These are phyloP conservation scores for Echeveria elegans DNA, from an alignment of 164 flowering plant species.

Conservation along the genomic window DNA sequence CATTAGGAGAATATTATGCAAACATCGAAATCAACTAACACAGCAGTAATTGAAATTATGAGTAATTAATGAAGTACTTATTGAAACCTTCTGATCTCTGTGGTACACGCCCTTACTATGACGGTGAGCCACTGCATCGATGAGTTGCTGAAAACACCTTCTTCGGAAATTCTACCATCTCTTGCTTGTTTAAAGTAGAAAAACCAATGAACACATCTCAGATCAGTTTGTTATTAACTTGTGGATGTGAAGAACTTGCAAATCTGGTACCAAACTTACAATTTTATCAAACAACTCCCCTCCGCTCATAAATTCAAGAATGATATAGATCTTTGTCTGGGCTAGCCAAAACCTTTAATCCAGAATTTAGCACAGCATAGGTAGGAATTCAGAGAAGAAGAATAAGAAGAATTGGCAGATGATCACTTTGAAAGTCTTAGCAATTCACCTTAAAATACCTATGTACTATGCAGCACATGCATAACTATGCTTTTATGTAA, in stretches of 20 bases:
- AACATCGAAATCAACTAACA: neutral
- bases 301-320: conserved; percentile 79
- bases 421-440: too few species aligned
- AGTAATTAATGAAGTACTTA: neutral
- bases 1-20: conserved; percentile 4
- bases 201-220: neutral
- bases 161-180: conserved; percentile 61
- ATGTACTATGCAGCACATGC: too few species aligned
- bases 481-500: too few species aligned
- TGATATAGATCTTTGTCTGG: conserved; percentile 75
- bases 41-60: neutral
- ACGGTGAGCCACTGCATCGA: conserved; percentile 91
- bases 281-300: conserved; percentile 93
- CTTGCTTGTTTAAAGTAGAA: neutral
- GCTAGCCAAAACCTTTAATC: conserved; percentile 75
- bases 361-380: too few species aligned
- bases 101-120: conserved; percentile 91
- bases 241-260: neutral
- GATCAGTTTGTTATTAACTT: neutral
- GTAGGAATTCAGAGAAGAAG: too few species aligned
- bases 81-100: conserved; percentile 97
- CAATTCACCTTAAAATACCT: too few species aligned
- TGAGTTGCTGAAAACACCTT: conserved; percentile 86
- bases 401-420: too few species aligned
- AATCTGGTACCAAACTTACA: conserved; percentile 39